These are phyloP conservation scores for Quercus ilex DNA, from an alignment of 306 rosid genomes.

Conservation along the genomic window DNA sequence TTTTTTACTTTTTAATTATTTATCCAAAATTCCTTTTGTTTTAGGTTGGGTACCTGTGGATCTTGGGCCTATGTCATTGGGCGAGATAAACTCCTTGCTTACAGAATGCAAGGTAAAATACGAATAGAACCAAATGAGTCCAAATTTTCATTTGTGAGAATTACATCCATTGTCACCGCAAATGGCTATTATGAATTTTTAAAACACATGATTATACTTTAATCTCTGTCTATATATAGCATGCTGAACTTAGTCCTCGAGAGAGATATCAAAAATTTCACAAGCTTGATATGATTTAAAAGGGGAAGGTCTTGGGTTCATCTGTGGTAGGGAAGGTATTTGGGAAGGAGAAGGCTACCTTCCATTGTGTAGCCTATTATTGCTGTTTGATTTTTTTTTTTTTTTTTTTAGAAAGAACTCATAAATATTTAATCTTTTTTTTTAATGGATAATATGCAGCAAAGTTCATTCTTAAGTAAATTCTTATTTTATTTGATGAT, in stretches of 20 bases:
- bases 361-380: neutral
- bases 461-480: conserved; percentile 10
- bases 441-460: neutral
- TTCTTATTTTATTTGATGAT: neutral
- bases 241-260: neutral
- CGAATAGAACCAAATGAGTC: neutral
- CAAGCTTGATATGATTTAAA: conserved; percentile 14
- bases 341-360: neutral
- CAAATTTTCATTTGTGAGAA: neutral
- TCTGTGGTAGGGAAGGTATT: neutral
- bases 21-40: conserved; percentile 12
- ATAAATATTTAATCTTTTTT: neutral
- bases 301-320: too few relatives aligned
- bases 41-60: conserved; percentile 84
- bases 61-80: conserved; percentile 71
- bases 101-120: conserved; percentile 55
- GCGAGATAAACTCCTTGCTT: conserved; percentile 59
- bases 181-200: neutral
- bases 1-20: neutral
- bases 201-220: neutral
- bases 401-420: too few relatives aligned
- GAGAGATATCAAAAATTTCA: neutral
- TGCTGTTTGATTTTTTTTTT: neutral
- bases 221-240: neutral
- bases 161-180: neutral